Conservation (phyloP, 2,329 filamentous ascomycete genomes). For the Alternaria burnsii region DNA sequence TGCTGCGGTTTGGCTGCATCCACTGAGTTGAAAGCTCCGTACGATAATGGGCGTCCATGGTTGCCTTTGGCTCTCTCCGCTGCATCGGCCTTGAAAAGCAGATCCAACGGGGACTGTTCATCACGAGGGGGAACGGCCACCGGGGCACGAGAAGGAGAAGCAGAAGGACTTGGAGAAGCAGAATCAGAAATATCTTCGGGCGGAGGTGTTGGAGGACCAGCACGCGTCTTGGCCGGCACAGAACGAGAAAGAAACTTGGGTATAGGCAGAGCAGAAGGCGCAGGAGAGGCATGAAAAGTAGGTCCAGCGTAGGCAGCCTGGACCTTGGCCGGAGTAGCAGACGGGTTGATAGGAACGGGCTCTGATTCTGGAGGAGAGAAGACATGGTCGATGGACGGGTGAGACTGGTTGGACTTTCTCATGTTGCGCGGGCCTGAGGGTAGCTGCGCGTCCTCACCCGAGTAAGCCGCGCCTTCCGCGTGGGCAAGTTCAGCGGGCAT, state of each 20-base stretch:
- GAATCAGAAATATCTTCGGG: slow-evolving; percentile 58
- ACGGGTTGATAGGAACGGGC: slow-evolving; percentile 22
- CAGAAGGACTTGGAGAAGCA: slow-evolving; percentile 54
- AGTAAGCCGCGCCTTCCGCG: slow-evolving; percentile 38
- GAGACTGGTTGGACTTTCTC: slow-evolving; percentile 45
- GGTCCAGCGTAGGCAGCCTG: slow-evolving; percentile 81
- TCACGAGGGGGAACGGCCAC: slow-evolving; percentile 53
- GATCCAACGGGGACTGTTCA: slow-evolving; percentile 81
- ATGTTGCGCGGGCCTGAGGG: slow-evolving; percentile 33
- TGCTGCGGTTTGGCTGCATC: slow-evolving; percentile 38
- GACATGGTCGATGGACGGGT: slow-evolving; percentile 40
- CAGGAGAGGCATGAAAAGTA: slow-evolving; percentile 94
- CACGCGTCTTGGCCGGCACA: slow-evolving; percentile 63
- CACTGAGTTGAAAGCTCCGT: slow-evolving; percentile 24
- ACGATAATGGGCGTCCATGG: slow-evolving; percentile 52
- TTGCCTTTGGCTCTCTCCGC: slow-evolving; percentile 74
- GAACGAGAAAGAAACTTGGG: slow-evolving; percentile 87
- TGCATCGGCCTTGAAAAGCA: slow-evolving; percentile 88
- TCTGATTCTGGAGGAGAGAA: slow-evolving; percentile 42
- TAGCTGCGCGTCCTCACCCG: slow-evolving; percentile 40
- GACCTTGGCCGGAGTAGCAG: slow-evolving; percentile 46
- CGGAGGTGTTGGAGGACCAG: slow-evolving; percentile 58
- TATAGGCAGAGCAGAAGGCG: slow-evolving; percentile 86
- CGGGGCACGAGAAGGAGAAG: slow-evolving; percentile 62
- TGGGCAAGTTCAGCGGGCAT: slow-evolving; percentile 24